Conservation (phyloP, 176 grass and related monocot species). For the Lolium rigidum region DNA sequence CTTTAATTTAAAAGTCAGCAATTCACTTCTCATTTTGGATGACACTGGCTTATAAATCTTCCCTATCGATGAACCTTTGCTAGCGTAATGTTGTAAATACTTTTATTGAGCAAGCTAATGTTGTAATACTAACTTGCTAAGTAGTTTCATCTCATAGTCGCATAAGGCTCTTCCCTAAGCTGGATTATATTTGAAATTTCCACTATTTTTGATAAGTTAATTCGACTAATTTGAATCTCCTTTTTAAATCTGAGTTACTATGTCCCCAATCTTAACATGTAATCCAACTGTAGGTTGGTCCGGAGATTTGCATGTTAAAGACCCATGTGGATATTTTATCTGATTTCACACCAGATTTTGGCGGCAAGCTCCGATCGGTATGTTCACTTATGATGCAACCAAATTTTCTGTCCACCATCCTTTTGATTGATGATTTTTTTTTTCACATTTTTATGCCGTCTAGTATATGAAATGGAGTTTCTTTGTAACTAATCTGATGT, state of each 20-base stretch:
- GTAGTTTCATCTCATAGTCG: background rate
- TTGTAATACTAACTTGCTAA: background rate
- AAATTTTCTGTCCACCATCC: background rate
- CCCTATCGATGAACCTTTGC: too few relatives aligned
- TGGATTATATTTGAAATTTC: background rate
- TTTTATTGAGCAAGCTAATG: background rate
- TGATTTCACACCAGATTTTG: constrained; percentile 90
- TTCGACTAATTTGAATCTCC: constrained; percentile 4
- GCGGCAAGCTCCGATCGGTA: constrained; percentile 68
- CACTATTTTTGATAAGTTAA: background rate
- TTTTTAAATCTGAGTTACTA: background rate
- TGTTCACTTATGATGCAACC: background rate
- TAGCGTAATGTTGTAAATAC: background rate
- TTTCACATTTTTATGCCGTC: too few relatives aligned
- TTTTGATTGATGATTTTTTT: background rate
- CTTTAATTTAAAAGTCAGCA: background rate
- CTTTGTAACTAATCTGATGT: background rate
- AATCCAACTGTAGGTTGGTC: constrained; percentile 54
- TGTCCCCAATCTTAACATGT: background rate
- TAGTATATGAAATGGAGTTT: background rate
- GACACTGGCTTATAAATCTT: too few relatives aligned
- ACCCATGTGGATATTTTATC: constrained; percentile 91
- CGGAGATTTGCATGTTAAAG: constrained; percentile 91
- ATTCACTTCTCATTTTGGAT: background rate
- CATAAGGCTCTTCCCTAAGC: background rate